phyloP scores from a whole-genome alignment of 31 red algal genomes.

The Asparagopsis taxiformis region DNA sequence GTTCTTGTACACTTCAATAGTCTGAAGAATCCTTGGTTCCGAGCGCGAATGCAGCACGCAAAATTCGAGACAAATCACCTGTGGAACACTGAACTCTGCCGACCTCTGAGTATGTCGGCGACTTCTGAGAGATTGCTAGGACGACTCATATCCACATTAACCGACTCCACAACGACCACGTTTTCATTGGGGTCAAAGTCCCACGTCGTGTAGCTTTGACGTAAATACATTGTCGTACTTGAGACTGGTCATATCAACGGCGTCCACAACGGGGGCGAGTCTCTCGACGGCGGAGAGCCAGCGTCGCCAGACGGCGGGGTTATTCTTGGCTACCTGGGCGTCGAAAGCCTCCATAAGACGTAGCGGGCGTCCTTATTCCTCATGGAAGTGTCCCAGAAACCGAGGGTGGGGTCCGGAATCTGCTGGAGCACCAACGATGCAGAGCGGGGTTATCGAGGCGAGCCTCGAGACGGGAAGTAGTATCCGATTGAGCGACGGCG shows the following conservation, averaged over 20 bases:
- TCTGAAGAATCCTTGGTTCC: constrained; percentile 52
- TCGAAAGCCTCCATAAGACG: constrained; percentile 64
- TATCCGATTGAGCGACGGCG: constrained; percentile 66
- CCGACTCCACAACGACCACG: constrained; percentile 64
- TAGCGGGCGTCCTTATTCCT: constrained; percentile 1
- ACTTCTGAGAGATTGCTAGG: constrained; percentile 19
- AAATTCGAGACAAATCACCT: constrained; percentile 68
- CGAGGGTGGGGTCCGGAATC: constrained; percentile 3
- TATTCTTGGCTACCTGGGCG: constrained; percentile 8
- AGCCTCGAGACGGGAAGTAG: constrained; percentile 36
- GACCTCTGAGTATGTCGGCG: constrained; percentile 16
- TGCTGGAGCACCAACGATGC: constrained; percentile 58
- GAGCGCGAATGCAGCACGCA: constrained; percentile 32
- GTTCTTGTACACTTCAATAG: constrained; percentile 52
- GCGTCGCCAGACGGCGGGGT: constrained; percentile 28
- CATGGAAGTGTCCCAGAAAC: neutral
- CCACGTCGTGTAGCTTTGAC: constrained; percentile 41
- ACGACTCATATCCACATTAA: constrained; percentile 32
- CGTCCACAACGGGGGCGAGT: constrained; percentile 27
- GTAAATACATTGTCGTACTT: constrained; percentile 71
- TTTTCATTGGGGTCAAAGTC: constrained; percentile 46
- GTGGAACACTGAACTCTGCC: constrained; percentile 44
- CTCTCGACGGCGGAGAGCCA: constrained; percentile 68
- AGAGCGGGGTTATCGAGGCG: constrained; percentile 16
- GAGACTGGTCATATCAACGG: constrained; percentile 40